Evolutionary conservation across 2,329 filamentous ascomycete genomes (phyloP).

Genomic region (Colletotrichum costaricense): DNA sequence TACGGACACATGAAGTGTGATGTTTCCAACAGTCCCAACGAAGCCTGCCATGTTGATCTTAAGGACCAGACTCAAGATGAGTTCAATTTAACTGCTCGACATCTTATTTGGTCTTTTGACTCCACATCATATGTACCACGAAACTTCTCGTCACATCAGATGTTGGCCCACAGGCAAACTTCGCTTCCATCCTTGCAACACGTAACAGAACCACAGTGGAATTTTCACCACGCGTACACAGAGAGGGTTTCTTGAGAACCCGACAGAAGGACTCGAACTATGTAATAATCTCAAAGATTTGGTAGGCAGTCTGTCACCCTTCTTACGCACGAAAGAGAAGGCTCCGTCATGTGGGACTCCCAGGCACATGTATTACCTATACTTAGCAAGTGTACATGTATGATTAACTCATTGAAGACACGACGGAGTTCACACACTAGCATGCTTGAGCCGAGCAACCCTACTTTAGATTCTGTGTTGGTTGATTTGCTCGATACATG

Average conservation of each 20-base stretch:
- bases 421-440: background rate
- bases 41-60: background rate
- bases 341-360: background rate
- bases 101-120: background rate
- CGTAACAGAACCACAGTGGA: background rate
- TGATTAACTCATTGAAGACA: too few species aligned
- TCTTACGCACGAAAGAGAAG: background rate
- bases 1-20: too few species aligned
- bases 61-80: background rate
- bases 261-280: accelerated
- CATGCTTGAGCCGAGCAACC: background rate
- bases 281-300: background rate
- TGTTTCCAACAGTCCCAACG: background rate
- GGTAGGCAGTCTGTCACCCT: background rate
- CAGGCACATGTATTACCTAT: too few species aligned
- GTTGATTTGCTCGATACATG: background rate
- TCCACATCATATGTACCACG: background rate
- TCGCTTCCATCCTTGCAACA: background rate
- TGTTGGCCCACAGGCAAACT: background rate
- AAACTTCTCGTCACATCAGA: background rate
- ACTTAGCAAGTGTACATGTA: too few species aligned
- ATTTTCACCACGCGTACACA: background rate
- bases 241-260: accelerated
- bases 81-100: background rate
- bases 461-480: background rate